Evolutionary conservation across 202 grass and related monocot genomes (phyloP), one percentile per base, ranked within the genome.

Genomic region (Eragrostis tef): DNA sequence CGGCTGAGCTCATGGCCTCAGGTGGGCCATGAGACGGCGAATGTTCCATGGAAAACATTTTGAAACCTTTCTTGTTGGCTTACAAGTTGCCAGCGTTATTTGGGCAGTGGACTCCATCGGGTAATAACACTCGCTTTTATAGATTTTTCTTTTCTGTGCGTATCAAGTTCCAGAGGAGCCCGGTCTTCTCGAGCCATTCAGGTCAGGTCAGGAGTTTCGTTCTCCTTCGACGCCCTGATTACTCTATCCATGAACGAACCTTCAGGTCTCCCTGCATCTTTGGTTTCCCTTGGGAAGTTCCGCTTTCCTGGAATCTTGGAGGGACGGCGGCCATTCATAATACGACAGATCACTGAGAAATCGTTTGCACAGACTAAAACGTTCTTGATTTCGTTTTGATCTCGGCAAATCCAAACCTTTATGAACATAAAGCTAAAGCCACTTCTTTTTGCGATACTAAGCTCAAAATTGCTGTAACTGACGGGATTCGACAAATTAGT

Each of bases 41-140:
- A 85, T 65, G 48, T 77, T 81, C 66, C 24, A 60, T 61, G 17
- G 17, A 71, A 70, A 70, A 70, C 70, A 44, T 80, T 70, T 60
- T 27, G 41, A 60, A 10, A 2, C 19, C 6, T 5, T 7, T 77
- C 1, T 47, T 53, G 34, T 57, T 69, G 9, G 64, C 42, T 57
- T 80, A 44, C 20, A 67, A 39, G 64, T 81, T 71, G 87, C 26
- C n/a, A 26, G 36, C 9, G 27, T 24, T 73, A 11, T 21, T 6
- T 0, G n/a, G 64, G 57, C 22, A 63, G 22, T 77, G 64, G 19
- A 59, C 53, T 84, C 64, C 24, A 70, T 54, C 29, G 10, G 26
- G 4, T 5, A 65, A 79, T 52, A 79, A 57, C 13, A 57, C 9
- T 17, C 51, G 16, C 6, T 64, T 57, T 49, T 67, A 2, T 34